Conservation (phyloP, 768 basidiomycete genomes). For the Leccinum subgranulosum region DNA sequence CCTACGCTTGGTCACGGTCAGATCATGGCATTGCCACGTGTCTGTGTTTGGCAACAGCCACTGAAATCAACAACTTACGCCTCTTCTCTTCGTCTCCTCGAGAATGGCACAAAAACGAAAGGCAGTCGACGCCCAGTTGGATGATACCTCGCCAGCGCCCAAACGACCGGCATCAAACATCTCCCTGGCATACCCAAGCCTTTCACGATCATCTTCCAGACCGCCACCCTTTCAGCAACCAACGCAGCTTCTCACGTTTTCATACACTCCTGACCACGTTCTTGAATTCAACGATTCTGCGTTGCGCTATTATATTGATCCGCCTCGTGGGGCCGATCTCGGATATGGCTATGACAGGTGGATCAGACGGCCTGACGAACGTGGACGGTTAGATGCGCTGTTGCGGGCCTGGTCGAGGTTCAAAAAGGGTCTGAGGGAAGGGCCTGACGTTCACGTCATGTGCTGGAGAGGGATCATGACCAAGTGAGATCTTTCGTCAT, state of each 20-base stretch:
- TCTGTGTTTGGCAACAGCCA: slow-evolving; percentile 25
- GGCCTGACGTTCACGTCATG: slow-evolving; percentile 53
- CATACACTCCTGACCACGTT: slow-evolving; percentile 54
- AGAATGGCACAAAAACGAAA: slow-evolving; percentile 30
- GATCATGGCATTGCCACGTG: slow-evolving; percentile 10
- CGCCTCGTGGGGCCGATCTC: slow-evolving; percentile 64
- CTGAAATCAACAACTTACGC: slow-evolving; percentile 19
- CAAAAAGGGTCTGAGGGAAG: slow-evolving; percentile 33
- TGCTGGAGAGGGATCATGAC: slow-evolving; percentile 85
- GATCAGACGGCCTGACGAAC: slow-evolving; percentile 61
- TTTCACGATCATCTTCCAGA: slow-evolving; percentile 18
- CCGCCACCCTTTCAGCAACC: slow-evolving; percentile 65
- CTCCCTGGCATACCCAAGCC: slow-evolving; percentile 23
- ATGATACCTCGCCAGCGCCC: background rate
- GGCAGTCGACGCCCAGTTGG: slow-evolving; percentile 15
- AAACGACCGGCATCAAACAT: background rate
- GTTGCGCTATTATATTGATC: slow-evolving; percentile 66
- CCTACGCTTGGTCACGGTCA: no score
- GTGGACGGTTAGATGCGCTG: slow-evolving; percentile 65
- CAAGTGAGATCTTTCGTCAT: slow-evolving; percentile 47
- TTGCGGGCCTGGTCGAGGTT: slow-evolving; percentile 54
- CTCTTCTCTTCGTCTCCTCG: background rate
- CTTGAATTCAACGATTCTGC: slow-evolving; percentile 68
- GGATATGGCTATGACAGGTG: slow-evolving; percentile 72
- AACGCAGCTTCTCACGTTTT: slow-evolving; percentile 65